Base-by-base conservation (phyloP, 2,329 filamentous ascomycete genomes). In the Sodiomyces alkalinus region DNA sequence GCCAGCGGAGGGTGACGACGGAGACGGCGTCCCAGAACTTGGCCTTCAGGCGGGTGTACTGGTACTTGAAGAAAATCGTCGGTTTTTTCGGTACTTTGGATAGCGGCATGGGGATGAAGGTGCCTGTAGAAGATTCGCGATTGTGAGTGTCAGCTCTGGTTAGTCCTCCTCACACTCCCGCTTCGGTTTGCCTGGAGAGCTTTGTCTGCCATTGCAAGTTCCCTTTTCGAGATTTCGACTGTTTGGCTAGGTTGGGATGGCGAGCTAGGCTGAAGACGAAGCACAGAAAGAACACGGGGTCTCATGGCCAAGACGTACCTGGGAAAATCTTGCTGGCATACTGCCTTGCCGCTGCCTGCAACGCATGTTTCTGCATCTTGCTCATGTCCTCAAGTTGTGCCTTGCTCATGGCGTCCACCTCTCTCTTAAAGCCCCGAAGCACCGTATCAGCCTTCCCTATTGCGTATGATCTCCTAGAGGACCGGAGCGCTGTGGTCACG, bases 31-130 rank as follows among this genome's bases (percentile, higher is more conserved):
- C 52, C n/a, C 45, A 32, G 22, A 40, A 28, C 35, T 51, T 58
- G 33, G 52, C 43, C 36, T 46, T 52, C 18, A 50, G 14, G 22
- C 52, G 49, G 34, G 40, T 44, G 44, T 45, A 52, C 23, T 53
- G 47, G 42, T 64, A 59, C 10, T 36, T 36, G 24, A 47, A 25
- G 32, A 57, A 45, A 7, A 40, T 26, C 26, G 19, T 8, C 19
- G 47, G 47, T 22, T 36, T 34, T 15, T 38, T 37, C 17, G 54
- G 46, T 27, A 49, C 49, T 29, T 43, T 41, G 3, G 50, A 47
- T 16, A 60, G 27, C 2, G 57, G 55, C 7, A 63, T 46, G 11
- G 58, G 36, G 25, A 67, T 44, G 30, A 68, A 61, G n/a, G 62
- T 64, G 37, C 55, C 64, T 66, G 32, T 22, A 13, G 11, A 4